Conservation (phyloP, 345 rosid species). For the Salix caprea region DNA sequence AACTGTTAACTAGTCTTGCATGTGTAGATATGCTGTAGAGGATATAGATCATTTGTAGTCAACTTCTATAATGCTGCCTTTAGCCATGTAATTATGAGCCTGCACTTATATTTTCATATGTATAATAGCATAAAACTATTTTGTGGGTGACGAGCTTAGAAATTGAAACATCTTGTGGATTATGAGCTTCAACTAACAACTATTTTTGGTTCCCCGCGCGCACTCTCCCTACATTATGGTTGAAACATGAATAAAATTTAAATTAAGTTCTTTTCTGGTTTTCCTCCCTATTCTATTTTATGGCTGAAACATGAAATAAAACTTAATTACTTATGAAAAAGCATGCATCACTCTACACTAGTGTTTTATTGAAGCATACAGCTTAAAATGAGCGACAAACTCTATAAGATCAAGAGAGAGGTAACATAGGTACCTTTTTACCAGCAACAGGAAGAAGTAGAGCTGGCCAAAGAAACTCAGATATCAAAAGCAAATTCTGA, state of each 20-base stretch:
- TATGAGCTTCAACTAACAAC: background rate
- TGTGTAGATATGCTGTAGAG: background rate
- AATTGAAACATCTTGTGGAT: background rate
- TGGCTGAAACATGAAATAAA: background rate
- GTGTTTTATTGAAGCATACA: background rate
- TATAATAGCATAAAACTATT: background rate
- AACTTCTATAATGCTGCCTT: background rate
- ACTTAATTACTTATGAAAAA: background rate
- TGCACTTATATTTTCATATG: background rate
- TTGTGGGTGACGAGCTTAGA: too few relatives aligned
- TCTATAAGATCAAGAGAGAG: background rate
- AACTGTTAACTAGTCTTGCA: background rate
- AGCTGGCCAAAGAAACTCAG: conserved; percentile 95
- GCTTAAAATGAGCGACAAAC: background rate
- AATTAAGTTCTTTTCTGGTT: too few relatives aligned
- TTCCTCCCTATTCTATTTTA: background rate
- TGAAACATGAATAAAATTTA: background rate
- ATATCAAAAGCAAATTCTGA: conserved; percentile 68
- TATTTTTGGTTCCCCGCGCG: background rate
- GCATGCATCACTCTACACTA: background rate
- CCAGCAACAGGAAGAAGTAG: conserved; percentile 93
- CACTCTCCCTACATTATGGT: background rate
- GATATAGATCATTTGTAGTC: background rate
- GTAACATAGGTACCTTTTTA: conserved; percentile 45
- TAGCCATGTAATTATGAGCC: background rate